Evolutionary conservation across 129 eudicot species (phyloP).

Genomic region (Centella asiatica): DNA sequence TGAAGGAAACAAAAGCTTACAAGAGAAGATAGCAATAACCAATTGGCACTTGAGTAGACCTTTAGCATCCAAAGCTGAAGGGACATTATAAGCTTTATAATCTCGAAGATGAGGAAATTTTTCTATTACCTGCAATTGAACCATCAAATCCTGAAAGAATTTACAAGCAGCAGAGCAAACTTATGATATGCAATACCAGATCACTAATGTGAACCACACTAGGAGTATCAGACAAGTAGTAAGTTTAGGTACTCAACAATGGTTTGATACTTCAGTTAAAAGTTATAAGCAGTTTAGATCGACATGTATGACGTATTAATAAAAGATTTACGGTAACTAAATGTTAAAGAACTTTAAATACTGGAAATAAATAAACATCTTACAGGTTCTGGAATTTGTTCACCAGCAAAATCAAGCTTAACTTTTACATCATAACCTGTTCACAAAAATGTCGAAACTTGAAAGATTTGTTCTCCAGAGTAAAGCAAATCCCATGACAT

Average conservation of each 20-base stretch:
- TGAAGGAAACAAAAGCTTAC: slow-evolving; percentile 34
- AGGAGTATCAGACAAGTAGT: too few species aligned
- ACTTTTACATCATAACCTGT: slow-evolving; percentile 58
- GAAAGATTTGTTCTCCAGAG: slow-evolving; percentile 4
- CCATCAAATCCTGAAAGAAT: slow-evolving; percentile 5
- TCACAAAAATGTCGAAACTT: slow-evolving; percentile 13
- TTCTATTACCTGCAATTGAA: slow-evolving; percentile 46
- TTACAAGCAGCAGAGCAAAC: background rate
- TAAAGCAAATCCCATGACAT: slow-evolving; percentile 14
- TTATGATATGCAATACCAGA: background rate
- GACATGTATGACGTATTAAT: background rate
- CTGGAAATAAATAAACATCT: slow-evolving; percentile 13
- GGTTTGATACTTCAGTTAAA: too few species aligned
- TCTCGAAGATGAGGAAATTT: slow-evolving; percentile 83
- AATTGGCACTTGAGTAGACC: slow-evolving; percentile 61
- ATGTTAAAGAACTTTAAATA: background rate
- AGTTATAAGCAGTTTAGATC: background rate
- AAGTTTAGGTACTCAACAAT: too few species aligned
- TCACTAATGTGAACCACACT: background rate
- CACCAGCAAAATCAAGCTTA: slow-evolving; percentile 40
- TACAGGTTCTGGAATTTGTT: slow-evolving; percentile 60
- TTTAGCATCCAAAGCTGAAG: slow-evolving; percentile 36
- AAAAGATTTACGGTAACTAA: background rate
- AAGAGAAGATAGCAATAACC: slow-evolving; percentile 58
- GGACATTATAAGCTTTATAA: slow-evolving; percentile 48